Conservation (phyloP, 108 stramenopile genomes). For the Fragilariopsis cylindrus region DNA sequence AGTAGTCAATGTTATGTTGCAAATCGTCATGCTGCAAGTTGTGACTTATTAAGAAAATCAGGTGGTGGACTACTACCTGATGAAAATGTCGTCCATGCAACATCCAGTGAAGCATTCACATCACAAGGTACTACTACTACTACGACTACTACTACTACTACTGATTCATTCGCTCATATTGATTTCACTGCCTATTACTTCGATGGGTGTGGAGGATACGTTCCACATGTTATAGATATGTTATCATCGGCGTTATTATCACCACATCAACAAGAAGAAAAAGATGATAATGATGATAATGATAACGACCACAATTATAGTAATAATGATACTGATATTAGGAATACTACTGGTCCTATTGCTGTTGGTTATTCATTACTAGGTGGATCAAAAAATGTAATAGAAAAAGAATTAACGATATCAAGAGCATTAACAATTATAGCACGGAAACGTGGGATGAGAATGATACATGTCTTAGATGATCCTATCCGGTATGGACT, state of each 20-base stretch:
- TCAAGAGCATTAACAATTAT: constrained; percentile 34
- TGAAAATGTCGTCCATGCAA: constrained; percentile 38
- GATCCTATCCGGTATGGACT: constrained; percentile 35
- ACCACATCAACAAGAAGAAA: not conserved
- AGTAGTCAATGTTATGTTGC: constrained; percentile 39
- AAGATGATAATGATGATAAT: not conserved
- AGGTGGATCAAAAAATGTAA: constrained; percentile 41
- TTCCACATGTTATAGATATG: constrained; percentile 49
- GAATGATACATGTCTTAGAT: constrained; percentile 39
- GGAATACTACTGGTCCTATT: constrained; percentile 7
- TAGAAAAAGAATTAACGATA: constrained; percentile 44
- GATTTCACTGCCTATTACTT: constrained; percentile 50
- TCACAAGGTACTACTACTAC: not conserved
- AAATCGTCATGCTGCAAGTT: constrained; percentile 47
- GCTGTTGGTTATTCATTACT: constrained; percentile 50
- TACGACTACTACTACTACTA: not conserved
- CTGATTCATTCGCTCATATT: constrained; percentile 2
- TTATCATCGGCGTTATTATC: constrained; percentile 43
- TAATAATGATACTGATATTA: not conserved
- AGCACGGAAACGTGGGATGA: constrained; percentile 37
- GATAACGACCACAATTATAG: not conserved
- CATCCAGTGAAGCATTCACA: constrained; percentile 38
- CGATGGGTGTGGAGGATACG: constrained; percentile 51
- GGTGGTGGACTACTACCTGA: constrained; percentile 18
- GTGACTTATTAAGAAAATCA: constrained; percentile 21